Conservation (phyloP, 495 filamentous ascomycete species). For the Xylaria castorea region DNA sequence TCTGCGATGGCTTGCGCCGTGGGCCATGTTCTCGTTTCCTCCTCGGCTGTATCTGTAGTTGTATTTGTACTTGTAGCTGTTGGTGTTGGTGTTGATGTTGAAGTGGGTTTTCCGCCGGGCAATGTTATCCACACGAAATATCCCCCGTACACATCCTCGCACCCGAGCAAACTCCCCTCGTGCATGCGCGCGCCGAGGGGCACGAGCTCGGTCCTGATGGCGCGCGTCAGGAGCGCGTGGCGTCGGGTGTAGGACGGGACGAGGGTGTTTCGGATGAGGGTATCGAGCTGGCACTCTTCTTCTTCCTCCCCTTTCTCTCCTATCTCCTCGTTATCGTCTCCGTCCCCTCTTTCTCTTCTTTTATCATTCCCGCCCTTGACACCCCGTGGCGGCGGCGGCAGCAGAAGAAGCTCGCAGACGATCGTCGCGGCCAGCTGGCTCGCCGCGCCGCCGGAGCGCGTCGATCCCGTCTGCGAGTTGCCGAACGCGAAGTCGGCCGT, state of each 20-base stretch:
- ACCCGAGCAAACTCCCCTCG: constrained; percentile 31
- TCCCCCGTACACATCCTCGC: constrained; percentile 62
- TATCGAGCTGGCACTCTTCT: constrained; percentile 43
- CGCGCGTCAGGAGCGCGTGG: constrained; percentile 58
- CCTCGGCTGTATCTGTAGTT: not conserved
- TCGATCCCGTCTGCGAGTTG: constrained; percentile 71
- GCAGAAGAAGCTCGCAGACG: constrained; percentile 64
- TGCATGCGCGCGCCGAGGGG: constrained; percentile 62
- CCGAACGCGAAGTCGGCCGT: constrained; percentile 71
- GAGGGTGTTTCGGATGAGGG: constrained; percentile 48
- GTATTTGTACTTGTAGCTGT: not conserved
- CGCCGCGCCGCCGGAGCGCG: constrained; percentile 77
- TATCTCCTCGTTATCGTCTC: not conserved
- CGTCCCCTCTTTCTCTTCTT: not conserved
- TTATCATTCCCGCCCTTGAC: not conserved
- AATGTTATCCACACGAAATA: constrained; percentile 84
- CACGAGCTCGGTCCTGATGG: constrained; percentile 62
- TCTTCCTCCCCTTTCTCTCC: not conserved
- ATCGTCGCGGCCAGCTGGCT: constrained; percentile 73
- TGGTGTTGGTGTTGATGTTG: no score
- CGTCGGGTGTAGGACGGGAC: constrained; percentile 63
- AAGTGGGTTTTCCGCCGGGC: constrained; percentile 53
- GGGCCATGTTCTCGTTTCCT: constrained; percentile 19
- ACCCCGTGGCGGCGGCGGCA: constrained; percentile 51
- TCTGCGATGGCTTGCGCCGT: constrained; percentile 61